phyloP scores from a whole-genome alignment of 2,329 filamentous ascomycete species.

The Exophiala mesophila region DNA sequence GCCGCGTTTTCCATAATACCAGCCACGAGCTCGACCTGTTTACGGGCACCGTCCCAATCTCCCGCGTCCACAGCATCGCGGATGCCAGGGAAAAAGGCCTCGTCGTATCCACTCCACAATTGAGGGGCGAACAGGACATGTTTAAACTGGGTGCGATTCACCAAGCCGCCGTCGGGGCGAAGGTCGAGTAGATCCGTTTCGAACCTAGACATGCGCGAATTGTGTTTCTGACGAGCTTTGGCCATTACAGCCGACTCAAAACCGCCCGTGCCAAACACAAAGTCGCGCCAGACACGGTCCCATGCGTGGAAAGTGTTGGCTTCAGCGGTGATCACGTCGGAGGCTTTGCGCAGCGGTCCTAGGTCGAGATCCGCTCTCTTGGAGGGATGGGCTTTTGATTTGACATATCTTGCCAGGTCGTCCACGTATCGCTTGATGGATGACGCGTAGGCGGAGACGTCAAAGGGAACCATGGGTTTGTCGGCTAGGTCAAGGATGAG shows the following conservation, averaged over 20 bases:
- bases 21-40: conserved; percentile 67
- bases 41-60: conserved; percentile 65
- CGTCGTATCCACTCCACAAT: conserved; percentile 65
- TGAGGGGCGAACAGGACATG: conserved; percentile 86
- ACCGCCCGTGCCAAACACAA: conserved; percentile 65
- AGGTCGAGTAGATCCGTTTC: conserved; percentile 79
- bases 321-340: conserved; percentile 55
- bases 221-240: conserved; percentile 66
- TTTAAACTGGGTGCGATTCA: conserved; percentile 83
- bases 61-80: conserved; percentile 69
- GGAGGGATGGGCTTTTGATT: conserved; percentile 46
- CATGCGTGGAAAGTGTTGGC: conserved; percentile 64
- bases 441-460: conserved; percentile 67
- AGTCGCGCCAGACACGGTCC: conserved; percentile 72
- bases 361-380: conserved; percentile 44
- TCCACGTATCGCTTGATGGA: conserved; percentile 61
- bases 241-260: conserved; percentile 69
- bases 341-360: conserved; percentile 58
- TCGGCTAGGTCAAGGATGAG: conserved; percentile 83
- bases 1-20: conserved; percentile 58
- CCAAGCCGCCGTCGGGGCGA: conserved; percentile 35
- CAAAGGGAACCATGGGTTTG: conserved; percentile 74
- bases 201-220: conserved; percentile 72
- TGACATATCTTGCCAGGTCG: conserved; percentile 62
- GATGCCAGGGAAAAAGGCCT: conserved; percentile 74